Base-by-base conservation (phyloP, 108 stramenopile genomes). In the Schizochytrium sp. region DNA sequence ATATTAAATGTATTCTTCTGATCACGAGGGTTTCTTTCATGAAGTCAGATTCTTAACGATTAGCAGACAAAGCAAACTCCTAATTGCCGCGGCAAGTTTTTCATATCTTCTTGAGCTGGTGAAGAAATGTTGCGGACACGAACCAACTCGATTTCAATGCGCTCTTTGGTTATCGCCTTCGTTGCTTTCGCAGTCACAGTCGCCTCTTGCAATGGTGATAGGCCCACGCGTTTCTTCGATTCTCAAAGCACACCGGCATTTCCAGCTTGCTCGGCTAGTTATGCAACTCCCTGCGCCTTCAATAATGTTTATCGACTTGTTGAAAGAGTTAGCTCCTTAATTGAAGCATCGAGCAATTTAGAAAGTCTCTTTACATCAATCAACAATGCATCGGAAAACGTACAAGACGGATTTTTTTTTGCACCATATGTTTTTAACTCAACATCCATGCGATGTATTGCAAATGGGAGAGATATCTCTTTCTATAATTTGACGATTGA, bases 201-300 rank as follows among this genome's bases (percentile, higher is more conserved):
- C 12, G 64, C 0, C 12, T 7, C 5, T 7, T 10, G 42, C 8
- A 38, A 7, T 69, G 64, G 42, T 3, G 42, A 69, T 38, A 38
- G 64, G 28, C 64, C 64, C 44, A 44, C 44, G 12, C 64, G 64
- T 5, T 69, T 69, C 44, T 69, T 28, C 64, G 64, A 69, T 15
- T 38, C 40, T 10, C 7, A 44, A 7, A 38, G 40, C 12, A 38
- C 64, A 15, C 64, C 64, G 10, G 64, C 64, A 7, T 69, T 69
- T 15, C 64, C 64, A 15, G 64, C 64, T 8, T 69, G 64, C 64
- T 69, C 64, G 10, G 64, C 64, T 7, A 69, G 64, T 15, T 69
- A 69, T 15, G 12, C 64, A 7, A 69, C 64, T 7, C 64, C 64
- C 7, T 69, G 64, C 3, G 64, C 64, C 64, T 69, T 69, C 64